Evolutionary conservation across 257 asterid species (phyloP).

Genomic region (Solanum clarkiae): DNA sequence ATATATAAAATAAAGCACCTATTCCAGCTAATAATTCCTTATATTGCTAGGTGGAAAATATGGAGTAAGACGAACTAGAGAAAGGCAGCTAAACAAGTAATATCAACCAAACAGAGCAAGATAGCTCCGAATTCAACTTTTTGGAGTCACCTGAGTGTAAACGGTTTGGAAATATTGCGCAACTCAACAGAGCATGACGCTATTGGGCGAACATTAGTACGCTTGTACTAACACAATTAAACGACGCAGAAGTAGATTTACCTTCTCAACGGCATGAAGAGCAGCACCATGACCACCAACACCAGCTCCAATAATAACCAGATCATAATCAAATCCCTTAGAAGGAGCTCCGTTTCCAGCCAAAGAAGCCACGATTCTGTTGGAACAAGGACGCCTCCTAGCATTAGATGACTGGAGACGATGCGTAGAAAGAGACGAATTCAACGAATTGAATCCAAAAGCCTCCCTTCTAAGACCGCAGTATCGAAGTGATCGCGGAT

Average conservation of each 20-base stretch:
- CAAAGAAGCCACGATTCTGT: slow-evolving; percentile 34
- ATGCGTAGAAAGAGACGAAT: slow-evolving; percentile 18
- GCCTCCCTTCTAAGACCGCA: slow-evolving; percentile 81
- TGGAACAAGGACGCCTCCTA: slow-evolving; percentile 2
- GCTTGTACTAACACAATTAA: background rate
- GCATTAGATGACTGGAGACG: slow-evolving; percentile 13
- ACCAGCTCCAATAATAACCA: slow-evolving; percentile 93
- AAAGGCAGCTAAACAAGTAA: background rate
- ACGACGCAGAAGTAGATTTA: background rate
- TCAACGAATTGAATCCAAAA: slow-evolving; percentile 16
- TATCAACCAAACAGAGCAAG: background rate
- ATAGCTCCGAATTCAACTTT: background rate
- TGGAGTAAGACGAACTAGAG: background rate
- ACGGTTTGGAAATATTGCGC: background rate
- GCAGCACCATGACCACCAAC: slow-evolving; percentile 99
- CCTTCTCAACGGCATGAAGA: slow-evolving; percentile 93
- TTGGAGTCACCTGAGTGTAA: background rate
- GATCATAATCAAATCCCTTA: slow-evolving; percentile 71
- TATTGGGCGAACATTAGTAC: background rate
- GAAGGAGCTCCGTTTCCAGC: slow-evolving; percentile 44
- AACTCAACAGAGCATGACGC: background rate
- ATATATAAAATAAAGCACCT: background rate
- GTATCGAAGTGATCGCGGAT: slow-evolving; percentile 63
- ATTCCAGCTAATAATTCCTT: background rate
- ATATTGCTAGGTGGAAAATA: background rate